These are phyloP conservation scores for Metarhizium brunneum DNA, from an alignment of 2,329 filamentous ascomycete genomes.

Conservation along the genomic window DNA sequence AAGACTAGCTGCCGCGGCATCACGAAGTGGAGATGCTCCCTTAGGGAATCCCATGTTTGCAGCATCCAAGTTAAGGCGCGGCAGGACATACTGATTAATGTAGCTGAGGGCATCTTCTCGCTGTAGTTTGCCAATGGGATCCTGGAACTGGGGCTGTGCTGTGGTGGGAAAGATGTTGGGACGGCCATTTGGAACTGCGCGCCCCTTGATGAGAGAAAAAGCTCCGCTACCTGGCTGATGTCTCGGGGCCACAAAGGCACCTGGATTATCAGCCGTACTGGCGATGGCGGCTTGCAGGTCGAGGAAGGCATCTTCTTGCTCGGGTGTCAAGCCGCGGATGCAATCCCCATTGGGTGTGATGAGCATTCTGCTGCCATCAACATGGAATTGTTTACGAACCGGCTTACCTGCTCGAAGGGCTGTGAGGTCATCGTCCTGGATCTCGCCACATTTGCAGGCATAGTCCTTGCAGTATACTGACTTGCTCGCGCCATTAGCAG, in stretches of 20 bases:
- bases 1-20: slow-evolving; percentile 39
- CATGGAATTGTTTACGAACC: slow-evolving; percentile 46
- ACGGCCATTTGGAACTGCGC: slow-evolving; percentile 54
- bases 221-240: slow-evolving; percentile 45
- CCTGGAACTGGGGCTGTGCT: slow-evolving; percentile 37
- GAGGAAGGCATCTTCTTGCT: slow-evolving; percentile 63
- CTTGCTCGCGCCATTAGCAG: slow-evolving; percentile 12
- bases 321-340: slow-evolving; percentile 58
- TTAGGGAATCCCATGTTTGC: slow-evolving; percentile 34
- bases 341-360: slow-evolving; percentile 70
- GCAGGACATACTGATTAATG: slow-evolving; percentile 60
- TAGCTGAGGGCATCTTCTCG: slow-evolving; percentile 58
- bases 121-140: slow-evolving; percentile 56
- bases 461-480: slow-evolving; percentile 26
- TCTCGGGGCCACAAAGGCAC: slow-evolving; percentile 45
- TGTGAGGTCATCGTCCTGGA: slow-evolving; percentile 41
- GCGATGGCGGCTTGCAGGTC: slow-evolving; percentile 55
- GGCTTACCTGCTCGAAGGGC: slow-evolving; percentile 45
- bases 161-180: slow-evolving; percentile 51
- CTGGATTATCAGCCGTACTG: slow-evolving; percentile 38
- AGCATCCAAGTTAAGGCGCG: slow-evolving; percentile 44
- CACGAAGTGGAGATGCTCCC: slow-evolving; percentile 27
- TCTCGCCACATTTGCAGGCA: slow-evolving; percentile 30
- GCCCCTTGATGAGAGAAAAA: slow-evolving; percentile 54
- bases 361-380: slow-evolving; percentile 58